Conservation (phyloP, 2,329 filamentous ascomycete genomes). For the Aspergillus unguis region DNA sequence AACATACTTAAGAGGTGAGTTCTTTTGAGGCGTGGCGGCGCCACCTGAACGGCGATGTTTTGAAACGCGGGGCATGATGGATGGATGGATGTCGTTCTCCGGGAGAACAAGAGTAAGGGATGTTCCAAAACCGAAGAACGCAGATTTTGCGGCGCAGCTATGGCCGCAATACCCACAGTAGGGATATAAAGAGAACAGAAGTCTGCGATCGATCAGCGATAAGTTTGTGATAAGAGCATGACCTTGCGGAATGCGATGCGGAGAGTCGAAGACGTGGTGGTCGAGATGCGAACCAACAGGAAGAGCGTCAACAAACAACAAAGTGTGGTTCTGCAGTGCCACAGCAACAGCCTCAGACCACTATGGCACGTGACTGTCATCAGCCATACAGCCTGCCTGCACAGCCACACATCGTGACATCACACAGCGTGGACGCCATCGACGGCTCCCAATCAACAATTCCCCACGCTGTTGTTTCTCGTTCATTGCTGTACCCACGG, state of each 20-base stretch:
- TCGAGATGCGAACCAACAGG: background rate
- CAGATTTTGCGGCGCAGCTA: background rate
- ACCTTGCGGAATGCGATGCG: background rate
- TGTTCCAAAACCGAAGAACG: constrained; percentile 9
- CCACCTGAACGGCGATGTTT: constrained; percentile 47
- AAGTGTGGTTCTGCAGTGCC: constrained; percentile 33
- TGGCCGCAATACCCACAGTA: background rate
- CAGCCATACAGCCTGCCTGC: background rate
- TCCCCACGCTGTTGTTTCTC: background rate
- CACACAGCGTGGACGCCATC: background rate
- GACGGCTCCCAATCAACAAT: constrained; percentile 9
- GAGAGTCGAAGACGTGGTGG: constrained; percentile 8
- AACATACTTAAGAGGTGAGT: constrained; percentile 50
- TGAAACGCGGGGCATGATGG: constrained; percentile 54
- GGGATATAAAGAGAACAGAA: background rate
- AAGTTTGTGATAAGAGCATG: background rate
- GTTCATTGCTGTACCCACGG: background rate
- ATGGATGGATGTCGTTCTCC: constrained; percentile 18
- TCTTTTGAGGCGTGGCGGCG: constrained; percentile 50
- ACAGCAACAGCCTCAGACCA: constrained; percentile 19
- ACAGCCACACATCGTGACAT: constrained; percentile 10
- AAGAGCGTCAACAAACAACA: constrained; percentile 32
- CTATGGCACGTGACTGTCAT: constrained; percentile 5
- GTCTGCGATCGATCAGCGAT: background rate
- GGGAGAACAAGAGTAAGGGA: constrained; percentile 21